Evolutionary conservation across 78 protist genomes (phyloP), one percentile per base, ranked within the genome.

Genomic region (Emiliania huxleyi): DNA sequence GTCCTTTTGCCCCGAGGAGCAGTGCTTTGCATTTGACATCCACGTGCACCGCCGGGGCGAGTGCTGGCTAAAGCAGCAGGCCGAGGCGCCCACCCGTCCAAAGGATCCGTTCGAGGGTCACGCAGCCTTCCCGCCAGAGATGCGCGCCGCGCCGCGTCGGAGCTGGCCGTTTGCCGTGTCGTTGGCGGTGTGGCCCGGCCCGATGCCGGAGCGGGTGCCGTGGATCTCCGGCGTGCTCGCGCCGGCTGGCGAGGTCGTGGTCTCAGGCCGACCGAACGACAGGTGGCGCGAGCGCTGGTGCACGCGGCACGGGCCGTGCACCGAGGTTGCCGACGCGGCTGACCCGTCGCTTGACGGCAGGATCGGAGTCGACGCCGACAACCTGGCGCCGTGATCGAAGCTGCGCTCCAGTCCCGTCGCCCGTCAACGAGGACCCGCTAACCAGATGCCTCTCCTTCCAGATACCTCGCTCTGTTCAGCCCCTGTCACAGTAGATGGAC

Each of bases 1-100:
- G 85, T 38, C 45, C n/a, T 75, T 6, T n/a, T 75, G 85, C 33
- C 85, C 85, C 0, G 85, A 38, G 45, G 85, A 75, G 85, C 85
- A 35, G 19, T 75, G 85, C 33, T 75, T 75, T 21, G 85, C 85
- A 5, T 75, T 75, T 33, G 85, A 75, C 33, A 75, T 75, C 46
- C 85, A 75, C 85, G 22, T 5, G 29, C 85, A 75, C 19, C 0
- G 33, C 42, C n/a, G 25, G 4, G n/a, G 44, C 46, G 85, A 75
- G 46, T 75, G 85, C 85, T 75, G 85, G 79, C 79, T 69, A 2
- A 69, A 69, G 40, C 19, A 2, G 15, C 79, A 69, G 12, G 40
- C 22, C 40, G 79, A 1, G 38, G 35, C 35, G 18, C 79, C 79
- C 15, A 33, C 18, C 18, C 79, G 79, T 2, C 42, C 12, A 40